phyloP scores from a whole-genome alignment of 768 basidiomycete species.

The Mycena latifolia region DNA sequence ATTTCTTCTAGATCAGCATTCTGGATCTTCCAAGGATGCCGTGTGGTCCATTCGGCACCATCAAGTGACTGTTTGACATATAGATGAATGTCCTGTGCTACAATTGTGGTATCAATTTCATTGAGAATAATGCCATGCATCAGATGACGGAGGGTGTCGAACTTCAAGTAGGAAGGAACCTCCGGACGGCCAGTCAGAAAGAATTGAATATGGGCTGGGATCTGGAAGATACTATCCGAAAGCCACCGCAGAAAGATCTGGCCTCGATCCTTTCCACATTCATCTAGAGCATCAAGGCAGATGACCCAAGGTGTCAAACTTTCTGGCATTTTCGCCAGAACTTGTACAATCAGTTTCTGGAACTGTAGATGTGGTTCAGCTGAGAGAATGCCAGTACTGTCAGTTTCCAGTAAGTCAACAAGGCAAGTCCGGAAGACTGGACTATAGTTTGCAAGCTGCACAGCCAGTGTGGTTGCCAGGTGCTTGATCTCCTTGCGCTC shows the following conservation, averaged over 20 bases:
- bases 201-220: constrained; percentile 7
- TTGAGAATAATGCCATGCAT: constrained; percentile 14
- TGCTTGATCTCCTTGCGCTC: too few relatives aligned
- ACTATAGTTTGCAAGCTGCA: constrained; percentile 14
- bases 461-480: constrained; percentile 7
- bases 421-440: constrained; percentile 5
- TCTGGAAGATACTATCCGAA: background rate
- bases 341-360: constrained; percentile 10
- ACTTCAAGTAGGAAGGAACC: constrained; percentile 15
- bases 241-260: too few relatives aligned
- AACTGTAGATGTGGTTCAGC: too few relatives aligned
- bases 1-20: too few relatives aligned
- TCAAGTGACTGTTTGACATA: too few relatives aligned
- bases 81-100: constrained; percentile 21
- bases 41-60: too few relatives aligned
- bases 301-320: constrained; percentile 19
- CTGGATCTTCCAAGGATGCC: too few relatives aligned
- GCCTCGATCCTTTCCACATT: constrained; percentile 20
- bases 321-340: constrained; percentile 13
- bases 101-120: background rate
- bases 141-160: background rate
- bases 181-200: constrained; percentile 23
- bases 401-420: constrained; percentile 3
- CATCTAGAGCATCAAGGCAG: constrained; percentile 30
- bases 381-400: too few relatives aligned